Percentiles rank a stretch among this genome's conserved stretches.
phyloP scores from a whole-genome alignment of 805 yeast genomes.

The Yarrowia phangngaensis region DNA sequence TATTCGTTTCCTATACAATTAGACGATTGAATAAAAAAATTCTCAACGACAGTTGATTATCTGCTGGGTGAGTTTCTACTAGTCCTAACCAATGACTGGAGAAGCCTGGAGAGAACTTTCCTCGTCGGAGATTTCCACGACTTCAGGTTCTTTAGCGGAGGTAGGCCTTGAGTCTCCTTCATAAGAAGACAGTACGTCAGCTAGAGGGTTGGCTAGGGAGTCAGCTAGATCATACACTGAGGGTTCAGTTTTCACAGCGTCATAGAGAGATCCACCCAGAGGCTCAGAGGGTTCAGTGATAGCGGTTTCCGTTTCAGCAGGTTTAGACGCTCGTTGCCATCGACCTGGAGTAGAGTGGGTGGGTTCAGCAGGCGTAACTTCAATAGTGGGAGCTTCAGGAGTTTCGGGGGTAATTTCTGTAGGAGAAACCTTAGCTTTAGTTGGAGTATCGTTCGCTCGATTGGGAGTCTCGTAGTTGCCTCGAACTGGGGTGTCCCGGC shows the following conservation, averaged over 20 bases:
- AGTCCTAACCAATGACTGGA: too few relatives aligned
- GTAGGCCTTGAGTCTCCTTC: conserved; percentile 5
- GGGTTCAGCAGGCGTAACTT: conserved; percentile 15
- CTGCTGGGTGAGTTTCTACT: too few relatives aligned
- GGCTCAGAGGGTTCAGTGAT: conserved; percentile 10
- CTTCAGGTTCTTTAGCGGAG: conserved; percentile 3
- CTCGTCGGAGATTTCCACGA: too few relatives aligned
- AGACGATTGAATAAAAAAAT: too few relatives aligned
- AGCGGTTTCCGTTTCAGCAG: neutral
- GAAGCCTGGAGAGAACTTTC: too few relatives aligned
- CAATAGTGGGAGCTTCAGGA: conserved; percentile 19
- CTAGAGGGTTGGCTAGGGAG: neutral
- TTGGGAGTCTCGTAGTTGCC: too few relatives aligned
- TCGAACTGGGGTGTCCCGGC: too few relatives aligned
- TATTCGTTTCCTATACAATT: too few relatives aligned
- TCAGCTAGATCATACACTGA: neutral
- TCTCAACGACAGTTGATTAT: too few relatives aligned
- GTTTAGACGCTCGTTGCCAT: conserved; percentile 22
- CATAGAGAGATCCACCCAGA: conserved; percentile 12
- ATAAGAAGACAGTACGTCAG: conserved; percentile 1
- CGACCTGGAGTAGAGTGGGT: conserved; percentile 14
- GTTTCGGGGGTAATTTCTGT: too few relatives aligned
- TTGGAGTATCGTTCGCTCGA: too few relatives aligned
- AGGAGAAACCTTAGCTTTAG: too few relatives aligned
- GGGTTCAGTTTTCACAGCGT: neutral